phyloP scores from a whole-genome alignment of 2,329 filamentous ascomycete species.

The Penicillium palitans region DNA sequence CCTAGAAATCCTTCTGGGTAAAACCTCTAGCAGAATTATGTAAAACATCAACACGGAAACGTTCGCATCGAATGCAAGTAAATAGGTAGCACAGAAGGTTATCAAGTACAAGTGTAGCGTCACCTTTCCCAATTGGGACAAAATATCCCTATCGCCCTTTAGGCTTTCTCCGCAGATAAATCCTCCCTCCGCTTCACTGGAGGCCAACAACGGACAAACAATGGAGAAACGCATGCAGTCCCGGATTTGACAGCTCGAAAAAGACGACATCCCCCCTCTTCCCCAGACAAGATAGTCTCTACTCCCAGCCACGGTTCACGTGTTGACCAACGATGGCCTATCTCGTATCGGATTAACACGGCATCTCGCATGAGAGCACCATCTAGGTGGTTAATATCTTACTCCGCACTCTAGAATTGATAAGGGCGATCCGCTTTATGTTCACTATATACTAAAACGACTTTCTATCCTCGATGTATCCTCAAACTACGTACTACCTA shows the following conservation, averaged over 20 bases:
- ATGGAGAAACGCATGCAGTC: conserved; percentile 5
- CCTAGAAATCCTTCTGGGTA: background rate
- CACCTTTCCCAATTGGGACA: conserved; percentile 39
- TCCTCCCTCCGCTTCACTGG: background rate
- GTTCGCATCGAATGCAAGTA: conserved; percentile 5
- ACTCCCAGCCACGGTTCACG: background rate
- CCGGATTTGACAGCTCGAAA: conserved; percentile 23
- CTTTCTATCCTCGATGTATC: background rate
- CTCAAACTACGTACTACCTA: background rate
- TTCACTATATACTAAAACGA: background rate
- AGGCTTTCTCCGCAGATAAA: conserved; percentile 17
- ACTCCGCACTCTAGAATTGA: background rate
- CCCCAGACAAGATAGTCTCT: conserved; percentile 1
- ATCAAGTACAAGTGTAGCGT: conserved; percentile 16
- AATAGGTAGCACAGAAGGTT: background rate
- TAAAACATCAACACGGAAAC: conserved; percentile 4
- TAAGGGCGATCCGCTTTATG: background rate
- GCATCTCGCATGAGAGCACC: conserved; percentile 17
- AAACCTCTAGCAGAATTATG: background rate
- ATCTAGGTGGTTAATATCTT: background rate
- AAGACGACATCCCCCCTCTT: conserved; percentile 11
- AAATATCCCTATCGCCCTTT: conserved; percentile 35
- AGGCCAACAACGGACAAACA: conserved; percentile 1
- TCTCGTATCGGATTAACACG: conserved; percentile 34
- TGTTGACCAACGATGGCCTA: background rate